Conservation (phyloP, 257 asterid genomes). For the Solanum etuberosum region DNA sequence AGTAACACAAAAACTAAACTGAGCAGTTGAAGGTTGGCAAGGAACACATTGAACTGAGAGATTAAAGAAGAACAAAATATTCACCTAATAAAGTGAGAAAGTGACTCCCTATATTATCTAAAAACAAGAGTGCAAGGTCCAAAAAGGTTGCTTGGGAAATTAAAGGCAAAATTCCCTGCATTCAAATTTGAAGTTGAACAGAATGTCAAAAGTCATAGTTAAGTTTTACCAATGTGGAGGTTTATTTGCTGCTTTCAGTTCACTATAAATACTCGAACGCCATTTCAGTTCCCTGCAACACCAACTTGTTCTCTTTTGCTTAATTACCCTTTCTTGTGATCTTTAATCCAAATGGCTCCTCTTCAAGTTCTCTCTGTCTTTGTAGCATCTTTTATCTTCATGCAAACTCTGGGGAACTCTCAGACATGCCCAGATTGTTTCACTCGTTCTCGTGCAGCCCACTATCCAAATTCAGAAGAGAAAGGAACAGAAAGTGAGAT, state of each 20-base stretch:
- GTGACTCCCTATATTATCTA: not conserved
- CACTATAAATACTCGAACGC: conserved; percentile 28
- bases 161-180: not conserved
- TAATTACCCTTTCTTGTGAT: not conserved
- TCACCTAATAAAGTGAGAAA: not conserved
- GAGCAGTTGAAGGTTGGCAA: not conserved
- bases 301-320: conserved; percentile 8
- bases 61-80: not conserved
- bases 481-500: conserved; percentile 67
- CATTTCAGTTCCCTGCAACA: conserved; percentile 13
- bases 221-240: conserved; percentile 8
- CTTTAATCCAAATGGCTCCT: conserved; percentile 13
- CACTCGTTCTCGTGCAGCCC: conserved; percentile 50
- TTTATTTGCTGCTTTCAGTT: not conserved
- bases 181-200: not conserved
- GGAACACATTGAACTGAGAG: not conserved
- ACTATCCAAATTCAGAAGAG: conserved; percentile 63
- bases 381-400: conserved; percentile 24
- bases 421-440: conserved; percentile 52
- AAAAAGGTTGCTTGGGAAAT: conserved; percentile 10
- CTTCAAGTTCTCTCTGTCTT: conserved; percentile 10
- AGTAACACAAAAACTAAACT: not conserved
- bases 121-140: not conserved
- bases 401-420: conserved; percentile 26
- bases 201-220: conserved; percentile 12